Evolutionary conservation across 139 green algal genomes (phyloP), one percentile per base, ranked within the genome.

Genomic region (Asterochloris sp.): DNA sequence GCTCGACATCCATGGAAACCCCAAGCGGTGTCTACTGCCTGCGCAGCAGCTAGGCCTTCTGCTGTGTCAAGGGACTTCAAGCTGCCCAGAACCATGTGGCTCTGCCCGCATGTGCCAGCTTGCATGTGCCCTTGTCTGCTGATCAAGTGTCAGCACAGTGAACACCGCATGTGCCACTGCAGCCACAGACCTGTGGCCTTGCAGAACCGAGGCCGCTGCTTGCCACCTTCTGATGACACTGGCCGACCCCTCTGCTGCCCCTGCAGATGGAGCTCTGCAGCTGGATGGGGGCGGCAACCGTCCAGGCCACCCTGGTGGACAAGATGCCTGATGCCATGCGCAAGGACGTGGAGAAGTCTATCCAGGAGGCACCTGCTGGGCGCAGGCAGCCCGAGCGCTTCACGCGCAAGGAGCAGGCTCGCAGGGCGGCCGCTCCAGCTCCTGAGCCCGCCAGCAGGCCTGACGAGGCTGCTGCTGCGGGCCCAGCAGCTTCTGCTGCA

Each of bases 251-350:
- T 71, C 21, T 71, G 17, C 74, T 67, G 47, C 28, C 26, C 74
- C 69, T 19, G 2, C 74, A 93, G 90, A 88, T 93, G 82, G 93
- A 97, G 92, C 84, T 98, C 60, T 85, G 85, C 0, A 83, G 90
- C 15, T 98, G 93, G 90, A 83, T 97, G 77, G 95, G 96, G 9
- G 64, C 87, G 13, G 89, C 91, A 47, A 79, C 88, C 11, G 90
- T 99, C 38, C 83, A 91, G n/a, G 82, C 83, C 11, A 80, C 91
- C 21, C 83, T 99, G 73, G 90, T 96, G 67, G 91, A 96, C 13
- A 95, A 96, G 79, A 95, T 99, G 91, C 85, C 91, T 1, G 96
- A 97, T 54, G 92, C 89, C 1, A 97, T 97, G 92, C 93, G 93
- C 21, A 94, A 95, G 26, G 95, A 98, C n/a, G 89, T 98, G 63